Conservation (phyloP, 495 filamentous ascomycete species). For the Annulohypoxylon nitens region DNA sequence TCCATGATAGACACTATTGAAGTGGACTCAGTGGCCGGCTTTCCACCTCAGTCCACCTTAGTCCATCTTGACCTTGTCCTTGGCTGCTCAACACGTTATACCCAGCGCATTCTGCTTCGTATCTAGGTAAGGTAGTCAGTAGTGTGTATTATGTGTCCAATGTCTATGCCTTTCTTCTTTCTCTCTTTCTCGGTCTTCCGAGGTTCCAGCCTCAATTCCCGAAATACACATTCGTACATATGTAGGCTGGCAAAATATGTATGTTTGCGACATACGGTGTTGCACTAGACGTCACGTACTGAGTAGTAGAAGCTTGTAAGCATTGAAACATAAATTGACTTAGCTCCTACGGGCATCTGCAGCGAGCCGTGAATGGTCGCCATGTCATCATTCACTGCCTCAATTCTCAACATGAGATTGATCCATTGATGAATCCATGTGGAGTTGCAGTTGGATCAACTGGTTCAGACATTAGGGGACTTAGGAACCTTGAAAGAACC, state of each 20-base stretch:
- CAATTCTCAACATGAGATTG: constrained; percentile 45
- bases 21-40: constrained; percentile 21
- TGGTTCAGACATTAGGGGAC: constrained; percentile 34
- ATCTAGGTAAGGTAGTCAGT: neutral
- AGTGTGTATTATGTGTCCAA: no score
- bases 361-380: constrained; percentile 42
- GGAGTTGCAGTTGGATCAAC: constrained; percentile 37
- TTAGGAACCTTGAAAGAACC: neutral
- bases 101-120: neutral
- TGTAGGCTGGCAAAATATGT: constrained; percentile 5
- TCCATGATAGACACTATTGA: constrained; percentile 36
- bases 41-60: constrained; percentile 14
- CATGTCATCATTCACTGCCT: constrained; percentile 42
- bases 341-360: constrained; percentile 40
- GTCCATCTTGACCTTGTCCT: constrained; percentile 16
- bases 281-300: constrained; percentile 30
- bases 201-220: constrained; percentile 28
- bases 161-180: neutral
- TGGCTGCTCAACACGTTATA: constrained; percentile 19
- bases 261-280: constrained; percentile 45
- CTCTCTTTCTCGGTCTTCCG: constrained; percentile 38
- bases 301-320: constrained; percentile 27
- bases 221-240: constrained; percentile 2
- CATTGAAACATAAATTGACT: constrained; percentile 43
- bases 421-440: constrained; percentile 39